phyloP scores from a whole-genome alignment of 176 grass and related monocot species.

The Hsuehochloa calcarea region DNA sequence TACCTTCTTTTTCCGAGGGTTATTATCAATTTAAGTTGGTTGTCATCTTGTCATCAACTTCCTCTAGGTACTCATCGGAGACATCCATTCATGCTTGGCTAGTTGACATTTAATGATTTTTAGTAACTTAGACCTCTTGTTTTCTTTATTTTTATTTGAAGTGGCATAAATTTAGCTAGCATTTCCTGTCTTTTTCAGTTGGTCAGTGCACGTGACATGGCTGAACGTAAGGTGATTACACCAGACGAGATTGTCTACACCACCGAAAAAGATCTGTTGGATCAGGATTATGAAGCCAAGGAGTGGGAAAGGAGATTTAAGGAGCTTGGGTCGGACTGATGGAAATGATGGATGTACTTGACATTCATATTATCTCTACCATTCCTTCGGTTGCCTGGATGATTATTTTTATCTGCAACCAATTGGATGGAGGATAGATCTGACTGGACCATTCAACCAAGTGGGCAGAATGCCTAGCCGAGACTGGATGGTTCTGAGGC shows the following conservation, averaged over 20 bases:
- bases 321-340: conserved; percentile 68
- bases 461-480: conserved; percentile 25
- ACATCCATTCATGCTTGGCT: background rate
- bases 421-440: conserved; percentile 25
- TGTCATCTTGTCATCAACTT: conserved; percentile 12
- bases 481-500: conserved; percentile 11
- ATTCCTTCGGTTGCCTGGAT: conserved; percentile 29
- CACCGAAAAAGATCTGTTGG: conserved; percentile 69
- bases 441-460: conserved; percentile 36
- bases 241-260: conserved; percentile 78
- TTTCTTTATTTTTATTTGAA: conserved; percentile 23
- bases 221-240: conserved; percentile 66
- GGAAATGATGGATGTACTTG: conserved; percentile 22
- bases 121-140: background rate
- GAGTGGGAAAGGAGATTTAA: conserved; percentile 81
- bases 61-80: background rate
- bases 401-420: conserved; percentile 33
- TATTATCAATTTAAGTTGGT: conserved; percentile 12
- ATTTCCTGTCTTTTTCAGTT: conserved; percentile 56
- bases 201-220: conserved; percentile 86
- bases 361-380: conserved; percentile 1
- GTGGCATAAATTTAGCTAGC: conserved; percentile 19
- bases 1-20: background rate
- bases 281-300: conserved; percentile 88
- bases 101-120: background rate